These are phyloP conservation scores for Globisporangium heterothallicum DNA, from an alignment of 352 stramenopile genomes.

Conservation along the genomic window DNA sequence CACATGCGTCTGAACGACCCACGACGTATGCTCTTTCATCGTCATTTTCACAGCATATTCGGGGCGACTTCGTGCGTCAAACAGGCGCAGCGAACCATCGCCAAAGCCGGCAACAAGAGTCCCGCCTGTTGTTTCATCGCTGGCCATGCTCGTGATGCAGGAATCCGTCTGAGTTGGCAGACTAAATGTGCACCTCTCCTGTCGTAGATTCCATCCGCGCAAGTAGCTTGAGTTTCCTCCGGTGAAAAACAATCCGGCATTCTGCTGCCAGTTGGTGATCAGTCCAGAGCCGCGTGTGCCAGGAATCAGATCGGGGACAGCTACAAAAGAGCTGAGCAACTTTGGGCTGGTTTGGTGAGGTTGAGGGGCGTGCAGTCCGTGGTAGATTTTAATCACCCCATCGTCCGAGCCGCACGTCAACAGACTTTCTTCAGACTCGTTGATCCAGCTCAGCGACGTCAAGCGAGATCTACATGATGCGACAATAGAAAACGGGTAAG, in stretches of 20 bases:
- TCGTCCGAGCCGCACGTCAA: conserved; percentile 95
- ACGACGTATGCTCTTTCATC: conserved; percentile 91
- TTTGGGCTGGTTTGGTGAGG: conserved; percentile 40
- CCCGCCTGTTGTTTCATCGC: conserved; percentile 62
- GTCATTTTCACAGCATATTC: conserved; percentile 63
- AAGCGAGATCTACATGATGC: conserved; percentile 76
- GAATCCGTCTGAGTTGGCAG: conserved; percentile 88
- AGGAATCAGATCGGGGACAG: conserved; percentile 88
- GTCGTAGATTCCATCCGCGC: conserved; percentile 92
- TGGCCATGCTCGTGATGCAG: conserved; percentile 88
- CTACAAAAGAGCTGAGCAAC: conserved; percentile 91
- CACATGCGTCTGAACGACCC: conserved; percentile 92
- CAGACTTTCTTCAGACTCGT: conserved; percentile 91
- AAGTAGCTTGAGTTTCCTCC: conserved; percentile 91
- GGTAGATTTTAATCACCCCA: conserved; percentile 95
- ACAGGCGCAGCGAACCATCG: conserved; percentile 93
- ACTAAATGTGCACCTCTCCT: conserved; percentile 82
- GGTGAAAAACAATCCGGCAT: conserved; percentile 84
- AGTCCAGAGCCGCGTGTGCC: conserved; percentile 90
- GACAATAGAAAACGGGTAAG: background rate
- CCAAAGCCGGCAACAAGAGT: conserved; percentile 91
- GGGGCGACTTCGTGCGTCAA: conserved; percentile 87
- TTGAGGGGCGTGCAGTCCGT: conserved; percentile 70
- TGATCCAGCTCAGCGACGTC: conserved; percentile 96
- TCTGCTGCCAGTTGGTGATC: conserved; percentile 95